Conservation (phyloP, 169 alveolate species). For the Babesia ovis region DNA sequence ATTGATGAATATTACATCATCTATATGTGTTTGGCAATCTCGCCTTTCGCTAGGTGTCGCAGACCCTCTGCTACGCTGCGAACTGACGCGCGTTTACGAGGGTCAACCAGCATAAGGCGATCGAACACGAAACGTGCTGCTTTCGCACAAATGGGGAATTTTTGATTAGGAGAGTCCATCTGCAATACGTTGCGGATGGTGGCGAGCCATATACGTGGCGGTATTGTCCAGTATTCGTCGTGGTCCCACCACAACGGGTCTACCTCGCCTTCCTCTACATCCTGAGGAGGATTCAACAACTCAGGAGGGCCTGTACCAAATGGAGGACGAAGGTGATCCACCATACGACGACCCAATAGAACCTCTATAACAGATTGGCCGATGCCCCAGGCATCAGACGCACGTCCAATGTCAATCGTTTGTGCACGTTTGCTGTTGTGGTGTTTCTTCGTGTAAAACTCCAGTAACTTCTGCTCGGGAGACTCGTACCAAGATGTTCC, state of each 20-base stretch:
- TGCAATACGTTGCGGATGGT: constrained; percentile 41
- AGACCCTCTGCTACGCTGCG: constrained; percentile 69
- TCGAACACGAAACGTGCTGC: constrained; percentile 74
- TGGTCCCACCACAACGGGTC: constrained; percentile 66
- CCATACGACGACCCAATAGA: constrained; percentile 78
- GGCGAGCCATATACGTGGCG: constrained; percentile 55
- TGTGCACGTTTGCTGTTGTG: constrained; percentile 75
- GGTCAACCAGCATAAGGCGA: constrained; percentile 67
- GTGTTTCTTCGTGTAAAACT: constrained; percentile 81
- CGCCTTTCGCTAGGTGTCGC: constrained; percentile 50
- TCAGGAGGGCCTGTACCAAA: constrained; percentile 83
- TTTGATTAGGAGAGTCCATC: constrained; percentile 38
- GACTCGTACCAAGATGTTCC: constrained; percentile 89
- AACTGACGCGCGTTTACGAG: constrained; percentile 64
- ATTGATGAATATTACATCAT: neutral
- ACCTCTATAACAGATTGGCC: constrained; percentile 85
- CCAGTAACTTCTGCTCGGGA: constrained; percentile 84
- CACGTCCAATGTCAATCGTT: constrained; percentile 72
- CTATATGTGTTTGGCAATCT: constrained; percentile 43
- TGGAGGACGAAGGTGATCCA: constrained; percentile 78
- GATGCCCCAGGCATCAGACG: constrained; percentile 87
- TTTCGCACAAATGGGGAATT: constrained; percentile 59
- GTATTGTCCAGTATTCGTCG: constrained; percentile 66
- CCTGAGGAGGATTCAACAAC: constrained; percentile 71
- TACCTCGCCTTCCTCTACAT: constrained; percentile 5